Base-by-base conservation (phyloP, 495 filamentous ascomycete species). In the Podospora anserina region DNA sequence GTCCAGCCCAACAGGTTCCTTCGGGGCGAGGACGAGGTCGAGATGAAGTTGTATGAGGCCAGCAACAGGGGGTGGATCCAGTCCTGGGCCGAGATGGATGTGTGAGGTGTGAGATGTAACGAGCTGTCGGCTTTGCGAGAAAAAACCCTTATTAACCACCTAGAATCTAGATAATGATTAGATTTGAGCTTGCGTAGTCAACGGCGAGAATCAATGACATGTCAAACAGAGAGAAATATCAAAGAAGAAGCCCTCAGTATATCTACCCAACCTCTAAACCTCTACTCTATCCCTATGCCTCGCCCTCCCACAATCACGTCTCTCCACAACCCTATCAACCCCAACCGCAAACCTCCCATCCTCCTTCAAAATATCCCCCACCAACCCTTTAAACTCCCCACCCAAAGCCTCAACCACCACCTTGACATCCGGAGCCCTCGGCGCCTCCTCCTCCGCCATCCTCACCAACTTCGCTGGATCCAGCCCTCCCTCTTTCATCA, bases 321-420 rank as follows among this genome's bases (percentile, higher is more conserved):
- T 62, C 61, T 34, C 32, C 30, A 1, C 49, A 6, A 58, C 5
- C 19, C 15, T 56, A 2, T 19, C 55, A 58, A 9, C 55, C 5
- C 1, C 15, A 11, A 9, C 26, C 0, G 5, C 15, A 34, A 57
- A 49, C 34, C 20, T 66, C 53, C 39, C 53, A 20, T 19, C 55
- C 59, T 56, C 65, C 20, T 18, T 70, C 49, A 74, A 27, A 20
- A 76, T 61, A 53, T 68, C 69, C 28, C 57, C 72, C 7, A 81
- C 71, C 62, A 82, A 68, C 9, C 20, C 66, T 53, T 68, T 71
- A 65, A 84, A 84, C 34, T 70, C 70, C 11, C 62, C 60, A 1
- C 78, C 78, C 63, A 83, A 68, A 7, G 75, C 71, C 54, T 77
- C 74, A 3, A 83, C 71, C 56, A 84, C 81, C 9, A 67, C 59